Conservation (phyloP, 2,329 filamentous ascomycete genomes). For the Fusarium goolgardi region DNA sequence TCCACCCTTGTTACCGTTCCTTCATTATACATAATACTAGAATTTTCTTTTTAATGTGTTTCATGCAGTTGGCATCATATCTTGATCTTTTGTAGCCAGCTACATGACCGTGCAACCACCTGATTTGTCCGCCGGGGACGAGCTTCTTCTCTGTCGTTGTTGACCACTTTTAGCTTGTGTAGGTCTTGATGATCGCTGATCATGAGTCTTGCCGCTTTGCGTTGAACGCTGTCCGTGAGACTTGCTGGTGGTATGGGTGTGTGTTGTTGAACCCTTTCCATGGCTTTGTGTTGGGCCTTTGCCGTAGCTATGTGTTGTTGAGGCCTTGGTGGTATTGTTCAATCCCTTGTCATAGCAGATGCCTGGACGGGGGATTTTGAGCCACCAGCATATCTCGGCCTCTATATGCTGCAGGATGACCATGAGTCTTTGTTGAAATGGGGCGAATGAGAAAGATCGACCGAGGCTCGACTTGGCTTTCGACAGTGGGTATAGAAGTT, state of each 20-base stretch:
- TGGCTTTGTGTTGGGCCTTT: constrained; percentile 3
- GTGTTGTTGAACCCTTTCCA: constrained; percentile 9
- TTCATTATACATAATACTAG: not conserved
- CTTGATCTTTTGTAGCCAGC: constrained; percentile 3
- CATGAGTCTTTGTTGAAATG: constrained; percentile 30
- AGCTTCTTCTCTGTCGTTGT: constrained; percentile 14
- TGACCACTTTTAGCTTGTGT: constrained; percentile 13
- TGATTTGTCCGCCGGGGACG: constrained; percentile 18
- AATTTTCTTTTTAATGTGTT: not conserved
- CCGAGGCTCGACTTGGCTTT: constrained; percentile 22
- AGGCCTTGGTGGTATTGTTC: constrained; percentile 8
- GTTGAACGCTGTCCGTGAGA: constrained; percentile 11
- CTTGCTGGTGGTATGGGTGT: constrained; percentile 12
- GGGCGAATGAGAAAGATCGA: constrained; percentile 24
- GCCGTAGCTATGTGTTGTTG: constrained; percentile 6
- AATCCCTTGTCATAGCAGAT: constrained; percentile 11
- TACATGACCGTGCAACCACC: constrained; percentile 35
- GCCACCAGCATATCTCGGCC: constrained; percentile 34
- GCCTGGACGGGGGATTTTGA: constrained; percentile 16
- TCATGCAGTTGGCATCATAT: not conserved
- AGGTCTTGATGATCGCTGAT: constrained; percentile 14
- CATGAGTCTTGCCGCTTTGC: constrained; percentile 8
- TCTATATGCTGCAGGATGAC: constrained; percentile 25
- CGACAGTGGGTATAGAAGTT: constrained; percentile 27
- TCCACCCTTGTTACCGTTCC: not conserved